phyloP scores from a whole-genome alignment of 345 rosid genomes.

The Litchi chinensis region DNA sequence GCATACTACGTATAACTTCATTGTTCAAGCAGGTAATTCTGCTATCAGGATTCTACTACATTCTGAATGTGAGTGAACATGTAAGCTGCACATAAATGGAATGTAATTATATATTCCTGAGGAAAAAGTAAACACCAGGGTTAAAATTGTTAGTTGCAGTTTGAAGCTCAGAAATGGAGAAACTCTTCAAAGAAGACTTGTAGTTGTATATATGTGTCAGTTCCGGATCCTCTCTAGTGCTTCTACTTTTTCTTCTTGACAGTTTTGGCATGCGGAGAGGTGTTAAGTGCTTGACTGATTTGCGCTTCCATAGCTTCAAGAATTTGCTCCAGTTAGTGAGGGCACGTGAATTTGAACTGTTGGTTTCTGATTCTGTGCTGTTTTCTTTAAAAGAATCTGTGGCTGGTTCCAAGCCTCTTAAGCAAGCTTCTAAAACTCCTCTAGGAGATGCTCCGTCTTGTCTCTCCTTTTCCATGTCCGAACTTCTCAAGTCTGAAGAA shows the following conservation, averaged over 20 bases:
- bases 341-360: constrained; percentile 35
- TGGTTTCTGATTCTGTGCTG: constrained; percentile 18
- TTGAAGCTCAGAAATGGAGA: constrained; percentile 61
- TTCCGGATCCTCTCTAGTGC: constrained; percentile 38
- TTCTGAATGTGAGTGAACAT: background rate
- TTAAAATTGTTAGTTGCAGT: constrained; percentile 72
- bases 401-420: constrained; percentile 30
- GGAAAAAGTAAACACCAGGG: constrained; percentile 42
- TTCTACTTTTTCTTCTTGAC: constrained; percentile 46
- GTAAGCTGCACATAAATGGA: background rate
- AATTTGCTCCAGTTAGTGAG: constrained; percentile 66
- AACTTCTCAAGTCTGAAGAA: constrained; percentile 51
- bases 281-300: constrained; percentile 51
- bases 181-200: constrained; percentile 61
- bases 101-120: background rate
- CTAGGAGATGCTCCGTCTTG: constrained; percentile 56
- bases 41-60: background rate
- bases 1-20: constrained; percentile 2
- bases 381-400: constrained; percentile 16
- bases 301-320: constrained; percentile 68
- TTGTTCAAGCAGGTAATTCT: background rate
- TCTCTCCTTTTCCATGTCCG: constrained; percentile 48
- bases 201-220: constrained; percentile 58
- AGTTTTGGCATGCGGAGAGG: constrained; percentile 39
- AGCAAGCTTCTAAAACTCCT: constrained; percentile 69